phyloP scores from a whole-genome alignment of 192 early-diverging fungal genomes.

The Coemansia sp. region DNA sequence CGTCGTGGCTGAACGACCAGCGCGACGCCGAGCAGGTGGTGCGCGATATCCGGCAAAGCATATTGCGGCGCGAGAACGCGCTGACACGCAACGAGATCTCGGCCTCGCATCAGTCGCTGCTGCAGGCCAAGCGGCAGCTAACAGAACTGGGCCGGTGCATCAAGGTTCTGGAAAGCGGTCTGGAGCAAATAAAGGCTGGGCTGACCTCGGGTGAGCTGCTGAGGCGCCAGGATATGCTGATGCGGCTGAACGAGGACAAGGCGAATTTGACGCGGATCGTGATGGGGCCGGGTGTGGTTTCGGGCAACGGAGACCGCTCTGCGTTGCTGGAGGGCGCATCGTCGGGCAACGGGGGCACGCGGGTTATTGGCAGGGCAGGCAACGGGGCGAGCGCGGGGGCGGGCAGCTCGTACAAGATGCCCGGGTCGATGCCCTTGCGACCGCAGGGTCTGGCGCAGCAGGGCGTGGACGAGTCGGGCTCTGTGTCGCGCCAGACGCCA shows the following conservation, averaged over 20 bases:
- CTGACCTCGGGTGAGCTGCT: constrained; percentile 69
- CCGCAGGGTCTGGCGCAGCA: constrained; percentile 21
- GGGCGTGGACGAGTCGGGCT: constrained; percentile 5
- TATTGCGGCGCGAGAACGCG: constrained; percentile 72
- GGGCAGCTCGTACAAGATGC: constrained; percentile 15
- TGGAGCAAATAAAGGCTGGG: constrained; percentile 24
- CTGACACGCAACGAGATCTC: constrained; percentile 72
- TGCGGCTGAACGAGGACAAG: constrained; percentile 68
- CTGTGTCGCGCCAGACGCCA: constrained; percentile 12
- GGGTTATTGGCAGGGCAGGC: constrained; percentile 38
- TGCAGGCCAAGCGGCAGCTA: constrained; percentile 74
- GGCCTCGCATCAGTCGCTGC: constrained; percentile 72
- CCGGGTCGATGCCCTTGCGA: constrained; percentile 24
- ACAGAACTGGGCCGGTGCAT: constrained; percentile 53
- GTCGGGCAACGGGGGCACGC: constrained; percentile 7
- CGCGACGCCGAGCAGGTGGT: constrained; percentile 59
- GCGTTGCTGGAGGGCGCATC: constrained; percentile 34
- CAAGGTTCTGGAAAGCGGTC: constrained; percentile 55
- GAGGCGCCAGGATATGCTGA: constrained; percentile 76
- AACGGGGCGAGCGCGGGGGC: constrained; percentile 1
- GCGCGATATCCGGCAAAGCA: constrained; percentile 70
- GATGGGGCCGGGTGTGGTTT: constrained; percentile 31
- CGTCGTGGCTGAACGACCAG: constrained; percentile 80
- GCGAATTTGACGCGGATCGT: constrained; percentile 62
- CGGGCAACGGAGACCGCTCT: constrained; percentile 23